Conservation (phyloP, 1,284 basidiomycete species). For the Fomitopsis schrenkii region DNA sequence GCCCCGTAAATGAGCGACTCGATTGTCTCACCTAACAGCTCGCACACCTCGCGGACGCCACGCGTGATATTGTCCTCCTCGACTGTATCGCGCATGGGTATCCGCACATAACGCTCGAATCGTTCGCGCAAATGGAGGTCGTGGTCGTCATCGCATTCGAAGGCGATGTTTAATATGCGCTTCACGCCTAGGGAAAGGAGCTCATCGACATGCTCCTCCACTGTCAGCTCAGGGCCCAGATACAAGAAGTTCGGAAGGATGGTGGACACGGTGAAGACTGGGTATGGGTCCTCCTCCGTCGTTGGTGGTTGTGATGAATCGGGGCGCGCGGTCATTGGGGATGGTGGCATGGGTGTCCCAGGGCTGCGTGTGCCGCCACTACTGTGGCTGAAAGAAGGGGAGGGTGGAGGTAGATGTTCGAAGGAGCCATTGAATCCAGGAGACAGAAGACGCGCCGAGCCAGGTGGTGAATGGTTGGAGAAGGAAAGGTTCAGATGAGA, state of each 20-base stretch:
- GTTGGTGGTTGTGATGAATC: conserved; percentile 49
- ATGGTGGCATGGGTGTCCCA: conserved; percentile 34
- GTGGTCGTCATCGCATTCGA: conserved; percentile 85
- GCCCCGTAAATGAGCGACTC: neutral
- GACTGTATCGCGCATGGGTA: conserved; percentile 93
- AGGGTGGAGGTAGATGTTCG: conserved; percentile 28
- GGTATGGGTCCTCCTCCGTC: conserved; percentile 52
- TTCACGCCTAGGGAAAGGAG: conserved; percentile 77
- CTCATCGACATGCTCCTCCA: conserved; percentile 69
- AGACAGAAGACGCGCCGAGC: conserved; percentile 36
- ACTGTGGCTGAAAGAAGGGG: conserved; percentile 23
- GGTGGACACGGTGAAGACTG: conserved; percentile 74
- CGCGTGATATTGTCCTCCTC: conserved; percentile 89
- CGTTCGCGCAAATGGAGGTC: conserved; percentile 59
- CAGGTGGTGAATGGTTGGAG: conserved; percentile 53
- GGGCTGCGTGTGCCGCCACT: conserved; percentile 23
- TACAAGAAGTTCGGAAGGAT: conserved; percentile 91
- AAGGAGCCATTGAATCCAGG: conserved; percentile 9
- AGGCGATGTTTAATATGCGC: conserved; percentile 87
- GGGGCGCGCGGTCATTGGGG: conserved; percentile 57
- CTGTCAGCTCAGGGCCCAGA: conserved; percentile 85
- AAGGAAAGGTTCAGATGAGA: conserved; percentile 56
- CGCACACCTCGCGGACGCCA: conserved; percentile 81
- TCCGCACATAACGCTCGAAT: conserved; percentile 81
- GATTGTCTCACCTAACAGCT: conserved; percentile 63